Evolutionary conservation across 225 moss, liverwort and hornwort genomes (phyloP).

Genomic region (Rhytidiadelphus loreus): DNA sequence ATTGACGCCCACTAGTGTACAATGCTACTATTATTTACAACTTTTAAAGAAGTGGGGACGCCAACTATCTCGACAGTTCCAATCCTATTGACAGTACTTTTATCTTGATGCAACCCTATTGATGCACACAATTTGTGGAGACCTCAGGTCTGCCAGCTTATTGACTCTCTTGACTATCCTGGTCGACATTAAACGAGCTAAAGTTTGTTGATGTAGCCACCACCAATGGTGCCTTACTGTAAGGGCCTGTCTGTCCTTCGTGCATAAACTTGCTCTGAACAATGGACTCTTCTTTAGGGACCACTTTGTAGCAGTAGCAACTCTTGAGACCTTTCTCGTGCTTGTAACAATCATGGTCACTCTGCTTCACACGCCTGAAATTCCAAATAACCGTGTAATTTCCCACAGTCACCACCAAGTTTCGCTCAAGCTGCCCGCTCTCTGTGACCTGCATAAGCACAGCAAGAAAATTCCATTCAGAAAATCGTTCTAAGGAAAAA

Average conservation of each 20-base stretch:
- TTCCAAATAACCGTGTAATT: slow-evolving; percentile 92
- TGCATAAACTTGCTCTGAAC: slow-evolving; percentile 61
- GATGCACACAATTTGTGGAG: not conserved
- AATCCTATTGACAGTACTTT: not conserved
- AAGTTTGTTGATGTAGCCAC: slow-evolving; percentile 51
- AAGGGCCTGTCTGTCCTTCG: slow-evolving; percentile 6
- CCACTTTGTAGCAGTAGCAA: slow-evolving; percentile 63
- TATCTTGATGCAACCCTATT: not conserved
- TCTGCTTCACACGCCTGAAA: slow-evolving; percentile 85
- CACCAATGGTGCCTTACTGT: slow-evolving; percentile 43
- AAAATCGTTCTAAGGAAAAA: not conserved
- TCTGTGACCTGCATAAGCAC: slow-evolving; percentile 64
- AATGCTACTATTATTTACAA: slow-evolving; percentile 1
- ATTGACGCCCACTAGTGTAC: not conserved
- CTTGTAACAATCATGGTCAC: slow-evolving; percentile 83
- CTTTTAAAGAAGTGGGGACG: not conserved
- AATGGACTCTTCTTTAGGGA: slow-evolving; percentile 53
- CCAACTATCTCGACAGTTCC: not conserved
- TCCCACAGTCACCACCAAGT: slow-evolving; percentile 86
- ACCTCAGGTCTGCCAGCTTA: not conserved
- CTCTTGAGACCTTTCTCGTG: slow-evolving; percentile 79
- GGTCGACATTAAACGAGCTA: slow-evolving; percentile 42
- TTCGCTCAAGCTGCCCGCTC: slow-evolving; percentile 78
- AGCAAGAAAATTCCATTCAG: not conserved
- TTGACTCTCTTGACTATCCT: slow-evolving; percentile 20